Conservation (phyloP, 768 basidiomycete species). For the Russula sp. region DNA sequence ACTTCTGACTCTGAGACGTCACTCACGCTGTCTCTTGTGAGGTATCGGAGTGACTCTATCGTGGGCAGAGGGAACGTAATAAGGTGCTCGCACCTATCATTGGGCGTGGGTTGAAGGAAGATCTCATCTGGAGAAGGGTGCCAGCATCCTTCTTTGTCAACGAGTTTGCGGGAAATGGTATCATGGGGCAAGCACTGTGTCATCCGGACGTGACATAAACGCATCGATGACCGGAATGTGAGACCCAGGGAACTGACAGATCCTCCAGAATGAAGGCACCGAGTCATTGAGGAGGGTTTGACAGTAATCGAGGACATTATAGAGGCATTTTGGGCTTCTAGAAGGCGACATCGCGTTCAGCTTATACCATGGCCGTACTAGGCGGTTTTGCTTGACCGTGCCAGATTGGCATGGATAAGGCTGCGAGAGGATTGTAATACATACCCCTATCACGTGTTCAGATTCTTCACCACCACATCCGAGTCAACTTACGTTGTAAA, state of each 20-base stretch:
- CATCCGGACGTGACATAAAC: too few species aligned
- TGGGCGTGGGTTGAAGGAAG: neutral
- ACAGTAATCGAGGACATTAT: neutral
- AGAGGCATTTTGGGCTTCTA: neutral
- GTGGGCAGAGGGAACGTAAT: neutral
- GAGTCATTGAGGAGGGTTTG: neutral
- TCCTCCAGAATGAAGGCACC: neutral
- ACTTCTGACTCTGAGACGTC: neutral
- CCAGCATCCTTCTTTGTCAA: neutral
- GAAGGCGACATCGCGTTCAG: neutral
- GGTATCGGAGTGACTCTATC: neutral
- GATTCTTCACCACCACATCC: neutral
- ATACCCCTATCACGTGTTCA: slow-evolving; percentile 1
- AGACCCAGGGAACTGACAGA: neutral
- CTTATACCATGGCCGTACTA: neutral
- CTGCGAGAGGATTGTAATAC: too few species aligned
- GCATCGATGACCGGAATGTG: too few species aligned
- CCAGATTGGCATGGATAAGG: too few species aligned
- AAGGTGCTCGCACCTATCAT: neutral
- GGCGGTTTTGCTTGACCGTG: too few species aligned
- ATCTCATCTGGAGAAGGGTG: neutral
- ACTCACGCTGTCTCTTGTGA: neutral
- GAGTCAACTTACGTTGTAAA: neutral
- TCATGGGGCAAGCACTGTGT: neutral
- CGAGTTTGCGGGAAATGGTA: neutral